Percentiles rank a stretch among this genome's conserved stretches.
phyloP scores from a whole-genome alignment of 257 asterid genomes.

The Gentiana dahurica region DNA sequence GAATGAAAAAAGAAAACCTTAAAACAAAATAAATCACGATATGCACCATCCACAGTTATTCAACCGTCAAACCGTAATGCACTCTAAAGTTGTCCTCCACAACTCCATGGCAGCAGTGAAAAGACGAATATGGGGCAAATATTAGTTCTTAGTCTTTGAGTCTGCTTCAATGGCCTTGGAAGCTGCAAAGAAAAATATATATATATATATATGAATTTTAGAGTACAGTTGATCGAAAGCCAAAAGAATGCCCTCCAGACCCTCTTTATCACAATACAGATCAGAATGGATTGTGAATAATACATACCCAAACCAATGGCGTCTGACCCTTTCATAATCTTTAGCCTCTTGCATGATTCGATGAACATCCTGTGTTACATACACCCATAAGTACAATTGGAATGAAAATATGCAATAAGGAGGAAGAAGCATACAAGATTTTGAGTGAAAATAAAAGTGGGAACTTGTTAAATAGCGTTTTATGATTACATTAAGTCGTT shows the following conservation, averaged over 20 bases:
- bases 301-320: constrained; percentile 19
- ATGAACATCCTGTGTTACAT: constrained; percentile 11
- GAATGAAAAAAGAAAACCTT: too few relatives aligned
- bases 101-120: constrained; percentile 1
- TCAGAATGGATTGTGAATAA: not conserved
- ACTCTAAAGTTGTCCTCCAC: too few relatives aligned
- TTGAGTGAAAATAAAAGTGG: too few relatives aligned
- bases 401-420: too few relatives aligned
- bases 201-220: too few relatives aligned
- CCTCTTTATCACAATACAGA: too few relatives aligned
- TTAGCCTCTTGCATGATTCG: constrained; percentile 19
- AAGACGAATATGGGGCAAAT: not conserved
- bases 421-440: too few relatives aligned
- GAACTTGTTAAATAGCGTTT: too few relatives aligned
- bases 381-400: not conserved
- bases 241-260: too few relatives aligned
- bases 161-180: constrained; percentile 38
- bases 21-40: too few relatives aligned
- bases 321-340: constrained; percentile 19
- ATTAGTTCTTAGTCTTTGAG: constrained; percentile 42
- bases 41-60: not conserved
- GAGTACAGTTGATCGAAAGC: too few relatives aligned
- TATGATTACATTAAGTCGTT: too few relatives aligned
- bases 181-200: constrained; percentile 20
- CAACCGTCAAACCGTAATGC: not conserved